These are phyloP conservation scores for Claviceps digitariae DNA, from an alignment of 2,329 filamentous ascomycete genomes.

Conservation along the genomic window DNA sequence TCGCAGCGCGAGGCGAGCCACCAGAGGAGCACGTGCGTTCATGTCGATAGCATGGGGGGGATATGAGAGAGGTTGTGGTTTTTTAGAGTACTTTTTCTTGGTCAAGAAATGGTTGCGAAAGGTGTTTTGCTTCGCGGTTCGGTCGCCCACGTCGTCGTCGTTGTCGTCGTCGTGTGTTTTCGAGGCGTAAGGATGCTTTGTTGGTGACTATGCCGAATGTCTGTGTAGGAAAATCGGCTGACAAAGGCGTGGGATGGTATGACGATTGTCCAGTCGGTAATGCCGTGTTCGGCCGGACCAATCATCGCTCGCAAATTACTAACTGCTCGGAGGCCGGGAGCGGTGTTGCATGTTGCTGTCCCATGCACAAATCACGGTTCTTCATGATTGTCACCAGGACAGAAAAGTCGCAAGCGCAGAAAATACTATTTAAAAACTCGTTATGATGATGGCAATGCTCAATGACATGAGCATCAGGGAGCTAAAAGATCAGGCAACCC, in stretches of 20 bases:
- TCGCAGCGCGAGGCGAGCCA: conserved; percentile 27
- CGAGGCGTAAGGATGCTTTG: not conserved
- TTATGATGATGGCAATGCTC: no score
- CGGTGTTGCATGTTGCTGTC: not conserved
- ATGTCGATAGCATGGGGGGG: conserved; percentile 22
- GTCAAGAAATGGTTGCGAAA: not conserved
- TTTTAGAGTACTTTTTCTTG: not conserved
- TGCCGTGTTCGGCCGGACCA: conserved; percentile 11
- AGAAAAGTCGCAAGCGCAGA: no score
- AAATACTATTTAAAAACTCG: no score
- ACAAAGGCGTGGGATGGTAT: not conserved
- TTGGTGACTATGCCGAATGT: not conserved
- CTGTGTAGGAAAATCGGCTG: not conserved
- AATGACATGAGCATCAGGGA: not conserved
- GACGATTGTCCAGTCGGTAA: not conserved
- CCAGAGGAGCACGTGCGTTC: conserved; percentile 27
- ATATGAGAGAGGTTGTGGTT: no score
- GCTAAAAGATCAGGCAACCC: no score
- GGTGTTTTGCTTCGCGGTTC: no score
- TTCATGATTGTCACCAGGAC: not conserved
- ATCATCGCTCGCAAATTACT: conserved; percentile 7
- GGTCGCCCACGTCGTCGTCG: no score
- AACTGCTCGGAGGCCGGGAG: not conserved
- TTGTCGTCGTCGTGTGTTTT: not conserved
- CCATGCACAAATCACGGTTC: not conserved